These are phyloP conservation scores for Adenanthera pavonina DNA, from an alignment of 306 rosid species.

Conservation along the genomic window DNA sequence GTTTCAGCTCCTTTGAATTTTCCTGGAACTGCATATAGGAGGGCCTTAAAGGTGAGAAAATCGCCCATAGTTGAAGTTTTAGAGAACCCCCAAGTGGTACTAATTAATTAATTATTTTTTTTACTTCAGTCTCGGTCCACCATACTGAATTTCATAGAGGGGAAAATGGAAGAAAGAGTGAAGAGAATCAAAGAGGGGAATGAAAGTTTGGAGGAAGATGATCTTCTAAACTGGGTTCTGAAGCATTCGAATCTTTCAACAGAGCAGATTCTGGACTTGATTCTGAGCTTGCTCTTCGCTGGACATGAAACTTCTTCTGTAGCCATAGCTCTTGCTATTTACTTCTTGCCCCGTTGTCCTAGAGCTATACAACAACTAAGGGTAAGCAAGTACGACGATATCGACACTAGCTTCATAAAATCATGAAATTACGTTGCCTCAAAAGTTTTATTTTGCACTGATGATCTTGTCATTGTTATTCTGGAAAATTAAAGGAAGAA, in stretches of 20 bases:
- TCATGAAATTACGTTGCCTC: slow-evolving; percentile 15
- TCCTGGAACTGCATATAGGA: slow-evolving; percentile 86
- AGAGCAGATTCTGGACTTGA: slow-evolving; percentile 93
- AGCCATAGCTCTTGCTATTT: slow-evolving; percentile 77
- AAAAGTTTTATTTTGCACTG: not conserved
- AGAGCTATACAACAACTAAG: slow-evolving; percentile 64
- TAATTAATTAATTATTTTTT: not conserved
- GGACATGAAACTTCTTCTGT: slow-evolving; percentile 95
- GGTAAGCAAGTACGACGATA: slow-evolving; percentile 45
- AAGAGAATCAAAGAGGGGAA: slow-evolving; percentile 36
- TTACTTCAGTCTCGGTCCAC: slow-evolving; percentile 54
- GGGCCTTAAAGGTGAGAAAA: slow-evolving; percentile 69
- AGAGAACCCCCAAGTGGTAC: not conserved
- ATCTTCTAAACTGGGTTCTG: slow-evolving; percentile 89
- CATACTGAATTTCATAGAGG: slow-evolving; percentile 54
- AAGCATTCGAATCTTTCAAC: slow-evolving; percentile 78
- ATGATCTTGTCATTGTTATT: not conserved
- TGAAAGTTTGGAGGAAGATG: slow-evolving; percentile 55
- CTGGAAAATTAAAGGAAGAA: slow-evolving; percentile 61
- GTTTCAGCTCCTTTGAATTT: slow-evolving; percentile 83
- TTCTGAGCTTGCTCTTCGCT: slow-evolving; percentile 86
- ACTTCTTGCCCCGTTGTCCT: slow-evolving; percentile 77
- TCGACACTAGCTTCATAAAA: not conserved
- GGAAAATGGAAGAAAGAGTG: slow-evolving; percentile 41
- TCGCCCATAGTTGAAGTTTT: not conserved